Base-by-base conservation (phyloP, 2,329 filamentous ascomycete genomes). In the Colletotrichum godetiae region DNA sequence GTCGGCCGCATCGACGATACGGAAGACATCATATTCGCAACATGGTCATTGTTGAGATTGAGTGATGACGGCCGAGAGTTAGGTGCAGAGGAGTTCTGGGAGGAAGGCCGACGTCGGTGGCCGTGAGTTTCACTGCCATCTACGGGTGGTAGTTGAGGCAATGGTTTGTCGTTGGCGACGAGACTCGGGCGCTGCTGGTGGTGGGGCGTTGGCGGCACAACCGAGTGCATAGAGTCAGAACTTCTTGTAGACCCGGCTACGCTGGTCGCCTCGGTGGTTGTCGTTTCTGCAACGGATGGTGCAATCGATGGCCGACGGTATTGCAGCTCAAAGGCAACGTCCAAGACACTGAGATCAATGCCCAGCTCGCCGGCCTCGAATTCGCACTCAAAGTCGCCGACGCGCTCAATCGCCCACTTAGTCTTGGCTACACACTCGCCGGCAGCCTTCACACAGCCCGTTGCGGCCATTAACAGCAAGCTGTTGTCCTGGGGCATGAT, bases 361-460 rank as follows among this genome's bases (percentile, higher is more conserved):
- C 87, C 88, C 31, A 93, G 82, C 75, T 79, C 82, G 22, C 84
- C 84, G 49, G 84, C 80, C 76, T 93, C 91, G 67, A 94, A 87
- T 80, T 97, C 94, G 76, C 95, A 91, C 81, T 98, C 95, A 76
- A 98, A 97, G 81, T 98, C 95, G 24, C 95, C 95, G 75, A 97
- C 95, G 74, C 93, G 90, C 82, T 98, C 95, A 71, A 99, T 93
- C 57, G 97, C 91, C 80, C 91, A 88, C 78, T 95, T 95, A 12
- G 95, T 93, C 83, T 95, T 96, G 7, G 93, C 92, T 24, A 98
- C 93, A 81, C 96, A 98, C 77, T 98, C 95, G 53, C 96, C 96
- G 57, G 95, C 95, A 27, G 94, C 93, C 77, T 95, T 92, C 31
- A 99, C 95, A 80, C 95, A 98, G 73, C 91, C 92, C 7, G 95